These are phyloP conservation scores for Gossypium longicalyx DNA, from an alignment of 345 rosid genomes.

Conservation along the genomic window DNA sequence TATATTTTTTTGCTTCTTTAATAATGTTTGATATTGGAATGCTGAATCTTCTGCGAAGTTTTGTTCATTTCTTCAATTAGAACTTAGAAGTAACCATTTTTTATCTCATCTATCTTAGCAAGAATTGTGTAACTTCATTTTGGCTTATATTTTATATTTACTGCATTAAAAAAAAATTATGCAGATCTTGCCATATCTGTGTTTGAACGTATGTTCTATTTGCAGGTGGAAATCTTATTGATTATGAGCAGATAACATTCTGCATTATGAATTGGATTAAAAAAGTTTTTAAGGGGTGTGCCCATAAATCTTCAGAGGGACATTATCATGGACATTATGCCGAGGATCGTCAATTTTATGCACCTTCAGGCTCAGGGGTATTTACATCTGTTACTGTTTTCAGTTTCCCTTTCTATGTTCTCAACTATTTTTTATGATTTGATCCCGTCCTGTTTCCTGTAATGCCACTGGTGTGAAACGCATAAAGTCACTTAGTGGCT, in stretches of 20 bases:
- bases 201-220: slow-evolving; percentile 11
- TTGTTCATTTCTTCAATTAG: slow-evolving; percentile 2
- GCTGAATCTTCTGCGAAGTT: background rate
- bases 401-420: slow-evolving; percentile 4
- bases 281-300: slow-evolving; percentile 77
- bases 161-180: background rate
- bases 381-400: background rate
- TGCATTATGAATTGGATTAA: slow-evolving; percentile 77
- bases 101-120: background rate
- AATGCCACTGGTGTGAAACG: background rate
- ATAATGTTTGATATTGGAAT: background rate
- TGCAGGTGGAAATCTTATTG: slow-evolving; percentile 42
- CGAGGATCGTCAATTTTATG: slow-evolving; percentile 36
- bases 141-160: background rate
- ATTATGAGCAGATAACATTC: slow-evolving; percentile 47
- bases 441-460: background rate
- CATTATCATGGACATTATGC: slow-evolving; percentile 43
- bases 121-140: background rate
- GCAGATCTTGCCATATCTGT: background rate
- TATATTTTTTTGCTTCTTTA: background rate
- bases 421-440: background rate
- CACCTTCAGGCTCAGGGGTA: slow-evolving; percentile 77
- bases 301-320: slow-evolving; percentile 46
- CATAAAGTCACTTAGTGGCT: background rate
- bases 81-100: background rate